Evolutionary conservation across 2,329 filamentous ascomycete species (phyloP).

Genomic region (Fusarium circinatum): DNA sequence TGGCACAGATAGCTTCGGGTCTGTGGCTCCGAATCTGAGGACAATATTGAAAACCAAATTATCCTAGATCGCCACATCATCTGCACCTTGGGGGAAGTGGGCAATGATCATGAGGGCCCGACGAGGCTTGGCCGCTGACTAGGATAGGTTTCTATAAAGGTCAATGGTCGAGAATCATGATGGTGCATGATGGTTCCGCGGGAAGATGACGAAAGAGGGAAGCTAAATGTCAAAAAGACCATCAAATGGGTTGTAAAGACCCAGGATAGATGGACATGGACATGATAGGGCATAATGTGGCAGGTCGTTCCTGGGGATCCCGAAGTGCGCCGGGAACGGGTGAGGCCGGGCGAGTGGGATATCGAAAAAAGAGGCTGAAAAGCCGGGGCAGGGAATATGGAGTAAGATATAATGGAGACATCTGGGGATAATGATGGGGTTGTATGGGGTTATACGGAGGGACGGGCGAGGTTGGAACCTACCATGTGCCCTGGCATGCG

Average conservation of each 20-base stretch:
- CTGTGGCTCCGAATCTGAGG: constrained; percentile 19
- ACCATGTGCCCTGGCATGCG: constrained; percentile 21
- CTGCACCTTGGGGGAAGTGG: constrained; percentile 19
- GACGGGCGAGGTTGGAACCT: constrained; percentile 19
- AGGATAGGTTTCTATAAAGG: constrained; percentile 23
- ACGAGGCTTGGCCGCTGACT: constrained; percentile 16
- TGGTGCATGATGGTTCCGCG: constrained; percentile 40
- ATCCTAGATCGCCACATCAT: constrained; percentile 1
- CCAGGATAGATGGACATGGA: constrained; percentile 11
- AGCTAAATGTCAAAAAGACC: constrained; percentile 25
- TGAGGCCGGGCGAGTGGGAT: constrained; percentile 42
- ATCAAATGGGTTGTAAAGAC: constrained; percentile 8
- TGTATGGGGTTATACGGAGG: constrained; percentile 31
- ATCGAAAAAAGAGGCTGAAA: constrained; percentile 41
- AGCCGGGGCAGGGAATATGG: constrained; percentile 38
- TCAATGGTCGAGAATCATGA: constrained; percentile 33
- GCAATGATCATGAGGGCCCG: constrained; percentile 14
- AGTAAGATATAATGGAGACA: constrained; percentile 36
- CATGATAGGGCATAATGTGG: constrained; percentile 23
- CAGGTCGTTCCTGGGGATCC: constrained; percentile 44
- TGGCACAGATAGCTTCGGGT: constrained; percentile 32
- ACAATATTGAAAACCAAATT: constrained; percentile 1
- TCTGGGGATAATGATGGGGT: constrained; percentile 24
- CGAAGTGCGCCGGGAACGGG: constrained; percentile 42
- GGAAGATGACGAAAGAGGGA: constrained; percentile 36